Evolutionary conservation across 169 alveolate genomes (phyloP), one percentile per base, ranked within the genome.

Genomic region (Amoebophrya sp.): DNA sequence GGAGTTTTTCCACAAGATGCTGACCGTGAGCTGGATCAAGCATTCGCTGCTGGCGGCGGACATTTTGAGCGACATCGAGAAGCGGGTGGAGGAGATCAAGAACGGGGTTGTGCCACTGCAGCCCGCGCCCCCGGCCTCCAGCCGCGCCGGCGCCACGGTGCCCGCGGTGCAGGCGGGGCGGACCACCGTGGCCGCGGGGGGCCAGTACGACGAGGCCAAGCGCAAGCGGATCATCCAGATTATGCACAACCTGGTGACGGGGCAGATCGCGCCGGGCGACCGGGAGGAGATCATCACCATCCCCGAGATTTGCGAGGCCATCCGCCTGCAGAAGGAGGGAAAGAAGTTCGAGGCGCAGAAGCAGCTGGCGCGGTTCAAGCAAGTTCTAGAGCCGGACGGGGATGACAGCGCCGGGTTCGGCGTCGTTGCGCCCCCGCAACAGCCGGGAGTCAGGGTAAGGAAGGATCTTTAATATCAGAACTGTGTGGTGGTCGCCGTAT

Each of bases 1-100:
- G 83, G 83, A 66, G 29, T 66, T 66, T 25, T 66, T 66, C 35
- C 83, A 66, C 83, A 66, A 66, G 83, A 66, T 66, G 83, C 83
- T 66, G 32, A 66, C 29, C 35, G 83, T 66, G 83, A 7, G 32
- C 32, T 66, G 83, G 83, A 66, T 25, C 29, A 66, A 66, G 35
- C 83, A 66, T 25, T n/a, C 29, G 39, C 83, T 66, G 35, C 35
- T 66, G 35, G 32, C 83, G 83, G 35, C 1, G 35, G 83, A 66
- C 83, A 1, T n/a, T 2, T 25, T 66, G 10, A 18, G 10, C 32
- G 83, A 66, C 32, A 66, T 66, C 29, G 83, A 66, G 39, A 7
- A 25, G 10, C 12, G 32, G 83, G 10, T 66, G 35, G 83, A 66
- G 35, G 83, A 66, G 83, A 7, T 41, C 54, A n/a, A n/a, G n/a